Evolutionary conservation across 495 filamentous ascomycete species (phyloP), one percentile per base, ranked within the genome.

Genomic region (Penicillium antarcticum): DNA sequence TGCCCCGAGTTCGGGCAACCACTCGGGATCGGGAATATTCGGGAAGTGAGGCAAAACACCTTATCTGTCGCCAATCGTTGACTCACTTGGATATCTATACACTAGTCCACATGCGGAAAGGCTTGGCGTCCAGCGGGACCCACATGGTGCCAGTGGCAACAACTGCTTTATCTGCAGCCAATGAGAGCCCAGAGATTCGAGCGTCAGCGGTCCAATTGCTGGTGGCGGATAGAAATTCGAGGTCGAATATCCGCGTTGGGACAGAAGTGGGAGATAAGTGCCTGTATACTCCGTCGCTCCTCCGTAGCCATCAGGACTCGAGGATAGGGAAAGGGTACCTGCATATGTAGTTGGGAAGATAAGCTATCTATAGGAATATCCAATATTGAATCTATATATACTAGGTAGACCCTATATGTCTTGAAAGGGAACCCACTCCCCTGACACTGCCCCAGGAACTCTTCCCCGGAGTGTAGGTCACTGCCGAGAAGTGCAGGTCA

Each of bases 161-260:
- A 17, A 8, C 14, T 34, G 19, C 52, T 54, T 54, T 54, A 54
- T 54, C 52, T 49, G 44, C 36, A 49, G 38, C 52, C 52, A 54
- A 54, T 54, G 18, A 38, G 6, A 36, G 9, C 4, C 3, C 16
- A 11, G 12, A 11, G 16, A 36, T 11, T 21, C 10, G 29, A 54
- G 26, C 38, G 16, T 43, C 52, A 49, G 11, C 36, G n/a, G 13
- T 36, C 52, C 52, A 54, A 54, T 54, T 46, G 32, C 19, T 24
- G 44, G 32, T 35, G 32, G 44, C 32, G 32, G 44, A 46, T 46
- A 36, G 44, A 33, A 9, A 31, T 31, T 26, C 11, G 35, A 29
- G 6, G 14, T 34, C 13, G 35, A 21, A 38, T 29, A 16, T 39
- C 33, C n/a, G 11, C 4, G 26, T 29, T 23, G 18, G 9, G n/a